Percentiles rank a stretch among this genome's conserved stretches.
Conservation (phyloP, 1,139 yeast species). For the Blastobotrys raffinosifermentans region DNA sequence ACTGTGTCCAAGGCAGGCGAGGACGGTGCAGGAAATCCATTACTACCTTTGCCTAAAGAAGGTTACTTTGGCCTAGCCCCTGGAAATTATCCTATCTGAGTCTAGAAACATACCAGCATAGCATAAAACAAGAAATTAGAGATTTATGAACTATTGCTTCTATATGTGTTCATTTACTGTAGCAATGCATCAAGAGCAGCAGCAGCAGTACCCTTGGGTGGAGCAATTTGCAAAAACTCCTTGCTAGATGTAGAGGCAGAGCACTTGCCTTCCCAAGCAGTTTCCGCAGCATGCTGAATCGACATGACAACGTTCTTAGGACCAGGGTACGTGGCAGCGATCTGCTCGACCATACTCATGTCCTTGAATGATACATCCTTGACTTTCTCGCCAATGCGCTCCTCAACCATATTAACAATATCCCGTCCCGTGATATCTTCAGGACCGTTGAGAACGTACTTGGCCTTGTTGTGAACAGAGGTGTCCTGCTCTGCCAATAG, state of each 20-base stretch:
- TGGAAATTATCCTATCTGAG: slow-evolving; percentile 15
- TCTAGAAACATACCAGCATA: too few relatives aligned
- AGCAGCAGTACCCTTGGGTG: slow-evolving; percentile 1
- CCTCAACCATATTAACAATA: background rate
- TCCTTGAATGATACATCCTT: background rate
- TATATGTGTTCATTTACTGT: too few relatives aligned
- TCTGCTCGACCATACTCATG: background rate
- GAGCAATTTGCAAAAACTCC: background rate
- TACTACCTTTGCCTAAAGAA: slow-evolving; percentile 31
- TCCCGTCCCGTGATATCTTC: background rate
- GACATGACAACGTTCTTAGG: background rate
- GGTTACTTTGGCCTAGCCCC: slow-evolving; percentile 44
- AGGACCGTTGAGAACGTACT: slow-evolving; percentile 1
- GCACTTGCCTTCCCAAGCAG: slow-evolving; percentile 2
- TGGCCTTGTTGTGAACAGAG: background rate
- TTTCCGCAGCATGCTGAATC: background rate
- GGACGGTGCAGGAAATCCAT: slow-evolving; percentile 38
- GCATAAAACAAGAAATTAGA: too few relatives aligned
- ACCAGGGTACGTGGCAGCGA: background rate
- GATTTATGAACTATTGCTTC: too few relatives aligned
- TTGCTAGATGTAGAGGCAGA: background rate
- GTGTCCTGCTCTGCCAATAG: background rate
- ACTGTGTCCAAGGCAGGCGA: slow-evolving; percentile 38
- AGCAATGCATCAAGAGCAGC: too few relatives aligned
- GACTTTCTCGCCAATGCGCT: background rate